Evolutionary conservation across 2,329 filamentous ascomycete genomes (phyloP).

Genomic region (Sporothrix inflata): DNA sequence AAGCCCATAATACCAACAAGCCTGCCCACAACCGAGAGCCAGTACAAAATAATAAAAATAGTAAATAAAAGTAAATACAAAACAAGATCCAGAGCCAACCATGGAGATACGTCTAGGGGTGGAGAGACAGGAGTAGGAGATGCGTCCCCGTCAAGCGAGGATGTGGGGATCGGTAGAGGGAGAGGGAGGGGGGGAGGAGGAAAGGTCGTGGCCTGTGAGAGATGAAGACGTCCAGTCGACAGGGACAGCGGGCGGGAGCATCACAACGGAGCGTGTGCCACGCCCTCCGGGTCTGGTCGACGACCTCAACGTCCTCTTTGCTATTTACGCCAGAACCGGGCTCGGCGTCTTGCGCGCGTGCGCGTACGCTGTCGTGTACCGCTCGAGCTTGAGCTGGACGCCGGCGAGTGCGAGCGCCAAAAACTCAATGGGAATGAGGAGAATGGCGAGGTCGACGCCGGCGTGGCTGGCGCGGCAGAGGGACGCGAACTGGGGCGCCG

Average conservation of each 20-base stretch:
- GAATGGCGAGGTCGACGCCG: constrained; percentile 56
- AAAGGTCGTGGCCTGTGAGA: too few relatives aligned
- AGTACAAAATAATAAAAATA: neutral
- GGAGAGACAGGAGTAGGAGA: neutral
- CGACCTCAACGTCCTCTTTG: neutral
- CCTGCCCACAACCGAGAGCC: neutral
- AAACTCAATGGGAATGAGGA: constrained; percentile 61
- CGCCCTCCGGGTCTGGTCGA: too few relatives aligned
- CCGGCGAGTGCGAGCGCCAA: constrained; percentile 51
- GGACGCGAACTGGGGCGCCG: constrained; percentile 58
- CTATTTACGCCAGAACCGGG: constrained; percentile 34
- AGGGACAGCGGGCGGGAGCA: too few relatives aligned
- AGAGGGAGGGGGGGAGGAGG: neutral
- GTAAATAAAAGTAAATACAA: neutral
- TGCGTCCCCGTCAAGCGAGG: neutral
- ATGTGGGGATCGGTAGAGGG: too few relatives aligned
- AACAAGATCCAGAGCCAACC: neutral
- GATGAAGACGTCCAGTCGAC: too few relatives aligned
- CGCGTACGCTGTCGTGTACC: constrained; percentile 43
- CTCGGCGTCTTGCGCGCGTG: constrained; percentile 43
- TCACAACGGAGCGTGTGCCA: too few relatives aligned
- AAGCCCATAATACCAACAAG: neutral
- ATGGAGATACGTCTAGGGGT: neutral
- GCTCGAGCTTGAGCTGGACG: constrained; percentile 51
- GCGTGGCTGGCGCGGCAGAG: constrained; percentile 61